These are phyloP conservation scores for Thielaviopsis musarum DNA, from an alignment of 2,329 filamentous ascomycete species.

Conservation along the genomic window DNA sequence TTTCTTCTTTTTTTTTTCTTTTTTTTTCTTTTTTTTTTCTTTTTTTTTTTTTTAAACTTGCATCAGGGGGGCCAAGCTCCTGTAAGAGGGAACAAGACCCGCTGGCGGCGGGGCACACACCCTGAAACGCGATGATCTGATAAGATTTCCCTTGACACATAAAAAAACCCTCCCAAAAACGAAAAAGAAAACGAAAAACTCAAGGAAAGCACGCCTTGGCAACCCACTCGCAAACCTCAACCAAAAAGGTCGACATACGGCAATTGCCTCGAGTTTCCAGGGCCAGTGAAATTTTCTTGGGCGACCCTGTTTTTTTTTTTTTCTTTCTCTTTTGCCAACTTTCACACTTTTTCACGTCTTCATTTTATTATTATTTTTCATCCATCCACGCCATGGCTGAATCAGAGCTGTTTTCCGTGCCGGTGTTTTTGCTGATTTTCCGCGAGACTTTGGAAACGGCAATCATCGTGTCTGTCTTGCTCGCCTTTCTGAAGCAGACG, in stretches of 20 bases:
- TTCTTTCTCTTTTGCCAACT: background rate
- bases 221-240: background rate
- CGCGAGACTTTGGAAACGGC: constrained; percentile 69
- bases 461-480: constrained; percentile 70
- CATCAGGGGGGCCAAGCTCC: background rate
- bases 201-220: background rate
- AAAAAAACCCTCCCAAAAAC: background rate
- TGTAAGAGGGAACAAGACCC: background rate
- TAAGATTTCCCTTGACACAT: constrained; percentile 3
- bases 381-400: constrained; percentile 31
- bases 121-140: constrained; percentile 7
- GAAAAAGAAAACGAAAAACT: background rate
- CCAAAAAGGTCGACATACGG: background rate
- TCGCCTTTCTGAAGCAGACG: constrained; percentile 72
- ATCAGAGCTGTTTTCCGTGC: constrained; percentile 56
- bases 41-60: no score
- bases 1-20: no score
- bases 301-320: background rate
- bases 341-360: background rate
- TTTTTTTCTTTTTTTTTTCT: no score
- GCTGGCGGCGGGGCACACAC: background rate
- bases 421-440: constrained; percentile 82
- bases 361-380: background rate
- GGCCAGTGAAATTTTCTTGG: background rate
- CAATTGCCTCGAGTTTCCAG: background rate